A percentile compares a stretch with the other conserved stretches of the same genome.
These are phyloP conservation scores for Verticillium nubilum DNA, from an alignment of 2,329 filamentous ascomycete species.

Conservation along the genomic window DNA sequence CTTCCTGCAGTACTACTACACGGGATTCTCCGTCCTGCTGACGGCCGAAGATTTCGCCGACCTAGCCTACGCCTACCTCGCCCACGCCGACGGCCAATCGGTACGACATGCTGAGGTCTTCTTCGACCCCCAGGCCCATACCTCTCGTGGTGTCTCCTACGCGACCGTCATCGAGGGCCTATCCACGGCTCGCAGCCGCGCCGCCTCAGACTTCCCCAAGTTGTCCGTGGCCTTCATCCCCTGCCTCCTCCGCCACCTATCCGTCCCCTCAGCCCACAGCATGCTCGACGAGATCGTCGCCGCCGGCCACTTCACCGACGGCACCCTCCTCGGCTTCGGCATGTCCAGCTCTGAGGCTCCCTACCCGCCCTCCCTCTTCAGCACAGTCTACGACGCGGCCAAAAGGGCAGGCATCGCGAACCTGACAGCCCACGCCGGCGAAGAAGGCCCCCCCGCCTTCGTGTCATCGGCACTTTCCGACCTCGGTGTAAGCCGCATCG, in stretches of 20 bases:
- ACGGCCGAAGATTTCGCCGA: constrained; percentile 64
- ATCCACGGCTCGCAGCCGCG: constrained; percentile 51
- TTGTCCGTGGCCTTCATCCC: constrained; percentile 63
- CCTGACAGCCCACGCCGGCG: constrained; percentile 70
- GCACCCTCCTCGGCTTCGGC: constrained; percentile 57
- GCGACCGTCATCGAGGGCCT: constrained; percentile 61
- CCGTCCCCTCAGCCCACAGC: constrained; percentile 48
- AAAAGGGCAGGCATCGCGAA: constrained; percentile 41
- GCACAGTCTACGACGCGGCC: constrained; percentile 53
- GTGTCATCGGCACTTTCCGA: constrained; percentile 58
- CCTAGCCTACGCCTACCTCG: constrained; percentile 67
- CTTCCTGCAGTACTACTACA: constrained; percentile 75
- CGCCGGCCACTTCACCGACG: constrained; percentile 40
- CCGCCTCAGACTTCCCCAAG: constrained; percentile 51
- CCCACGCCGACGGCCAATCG: constrained; percentile 55
- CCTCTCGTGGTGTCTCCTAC: constrained; percentile 56
- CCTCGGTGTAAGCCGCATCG: constrained; percentile 61
- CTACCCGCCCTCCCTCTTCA: constrained; percentile 54
- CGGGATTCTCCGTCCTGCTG: constrained; percentile 65
- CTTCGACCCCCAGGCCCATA: constrained; percentile 76
- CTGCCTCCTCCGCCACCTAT: constrained; percentile 68
- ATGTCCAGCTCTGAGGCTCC: constrained; percentile 60
- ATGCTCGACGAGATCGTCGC: constrained; percentile 31
- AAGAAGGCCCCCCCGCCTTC: constrained; percentile 66
- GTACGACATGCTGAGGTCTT: constrained; percentile 73